Evolutionary conservation across 352 stramenopile species (phyloP).

Genomic region (Globisporangium alternatum): DNA sequence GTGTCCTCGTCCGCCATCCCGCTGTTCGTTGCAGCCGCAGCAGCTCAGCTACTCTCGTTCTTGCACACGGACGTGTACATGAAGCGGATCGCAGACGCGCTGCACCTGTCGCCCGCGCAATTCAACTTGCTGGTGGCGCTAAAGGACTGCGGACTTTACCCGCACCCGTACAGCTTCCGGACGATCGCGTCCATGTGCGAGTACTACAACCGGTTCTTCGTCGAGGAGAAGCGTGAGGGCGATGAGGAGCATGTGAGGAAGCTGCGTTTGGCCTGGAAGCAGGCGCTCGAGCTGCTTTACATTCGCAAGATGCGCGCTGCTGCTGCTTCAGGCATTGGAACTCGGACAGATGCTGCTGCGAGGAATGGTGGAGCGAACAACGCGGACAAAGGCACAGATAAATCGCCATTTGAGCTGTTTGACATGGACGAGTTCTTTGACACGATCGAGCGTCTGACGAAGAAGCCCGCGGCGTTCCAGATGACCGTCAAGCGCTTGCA

Average conservation of each 20-base stretch:
- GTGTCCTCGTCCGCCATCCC: conserved; percentile 15
- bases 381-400: conserved; percentile 9
- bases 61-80: conserved; percentile 42
- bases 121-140: conserved; percentile 68
- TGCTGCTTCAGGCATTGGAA: background rate
- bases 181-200: conserved; percentile 52
- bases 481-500: conserved; percentile 55
- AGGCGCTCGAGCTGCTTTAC: conserved; percentile 55
- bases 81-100: conserved; percentile 40
- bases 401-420: conserved; percentile 51
- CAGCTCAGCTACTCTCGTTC: conserved; percentile 42
- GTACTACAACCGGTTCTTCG: conserved; percentile 56
- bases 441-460: conserved; percentile 39
- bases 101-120: conserved; percentile 47
- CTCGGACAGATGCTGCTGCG: background rate
- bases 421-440: conserved; percentile 58
- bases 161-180: conserved; percentile 42
- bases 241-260: conserved; percentile 31
- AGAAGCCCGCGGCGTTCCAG: conserved; percentile 47
- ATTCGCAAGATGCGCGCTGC: conserved; percentile 49
- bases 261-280: conserved; percentile 44
- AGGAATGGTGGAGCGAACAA: conserved; percentile 12
- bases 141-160: conserved; percentile 43
- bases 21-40: conserved; percentile 27
- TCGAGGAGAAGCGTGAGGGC: conserved; percentile 28